Base-by-base conservation (phyloP, 2,329 filamentous ascomycete genomes). In the Penicillium brasilianum region DNA sequence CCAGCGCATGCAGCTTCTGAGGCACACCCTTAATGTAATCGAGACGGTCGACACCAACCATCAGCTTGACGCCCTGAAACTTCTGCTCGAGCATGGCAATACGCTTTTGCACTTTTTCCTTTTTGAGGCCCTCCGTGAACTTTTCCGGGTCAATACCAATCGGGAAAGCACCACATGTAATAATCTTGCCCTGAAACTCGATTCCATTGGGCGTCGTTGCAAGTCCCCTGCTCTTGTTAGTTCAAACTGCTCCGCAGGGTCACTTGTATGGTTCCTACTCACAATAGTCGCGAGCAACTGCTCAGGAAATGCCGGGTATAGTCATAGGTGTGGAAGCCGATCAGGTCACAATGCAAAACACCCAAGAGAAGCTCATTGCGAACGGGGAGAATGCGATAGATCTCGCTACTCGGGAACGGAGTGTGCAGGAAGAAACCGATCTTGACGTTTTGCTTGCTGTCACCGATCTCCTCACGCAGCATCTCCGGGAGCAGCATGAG, bases 11-110 rank as follows among this genome's bases (percentile, higher is more conserved):
- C 10, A 99, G 83, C 77, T 99, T 99, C 78, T 99, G 95, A 0
- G 95, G 95, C 10, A 99, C 93, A 65, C 95, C 95, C 81, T 98
- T 98, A 87, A 98, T 98, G 80, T 99, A 98, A 78, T 99, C 95
- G 54, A 98, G 85, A 53, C 95, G 91, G 76, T 99, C 95, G 55
- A 98, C 95, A 64, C 95, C 94, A 39, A 98, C 94, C 70, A 99
- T 96, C 66, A 98, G 86, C 81, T 97, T 97, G 70, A 97, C 92
- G 50, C 93, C 94, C 67, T 96, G 90, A 73, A 98, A 99, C 78
- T 97, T 97, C 74, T 90, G 89, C 72, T 91, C 88, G 4, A 98
- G 83, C 1, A 89, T 87, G 4, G 89, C 88, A 69, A 99, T 97
- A 61, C 94, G 91, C 71, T 94, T 90, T 73, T 94, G 89, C 0